These are phyloP conservation scores for Taphrina wiesneri DNA, from an alignment of 1,139 yeast species.

Conservation along the genomic window DNA sequence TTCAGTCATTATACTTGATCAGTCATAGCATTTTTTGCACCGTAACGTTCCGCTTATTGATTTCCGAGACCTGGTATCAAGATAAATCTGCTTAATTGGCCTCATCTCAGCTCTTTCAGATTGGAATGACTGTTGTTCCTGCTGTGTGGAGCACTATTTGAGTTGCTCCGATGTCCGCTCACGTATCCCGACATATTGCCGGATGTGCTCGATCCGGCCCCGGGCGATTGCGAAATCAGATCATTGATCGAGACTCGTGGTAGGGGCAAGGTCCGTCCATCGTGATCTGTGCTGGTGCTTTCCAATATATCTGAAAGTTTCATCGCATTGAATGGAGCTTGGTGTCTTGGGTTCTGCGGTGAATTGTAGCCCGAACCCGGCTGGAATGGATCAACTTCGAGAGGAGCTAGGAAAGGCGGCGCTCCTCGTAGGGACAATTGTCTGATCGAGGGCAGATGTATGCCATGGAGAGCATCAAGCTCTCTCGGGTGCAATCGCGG, in stretches of 20 bases:
- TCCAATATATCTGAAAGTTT: constrained; percentile 24
- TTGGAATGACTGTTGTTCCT: constrained; percentile 15
- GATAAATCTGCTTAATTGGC: too few species aligned
- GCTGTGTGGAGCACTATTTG: constrained; percentile 11
- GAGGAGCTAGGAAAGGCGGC: constrained; percentile 47
- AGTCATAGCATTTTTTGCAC: background rate
- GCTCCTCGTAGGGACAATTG: constrained; percentile 46
- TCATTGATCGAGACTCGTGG: constrained; percentile 30
- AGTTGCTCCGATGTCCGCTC: constrained; percentile 2
- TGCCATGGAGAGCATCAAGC: constrained; percentile 42
- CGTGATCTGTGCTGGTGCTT: constrained; percentile 21
- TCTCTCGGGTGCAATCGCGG: constrained; percentile 53
- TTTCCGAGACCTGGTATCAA: too few species aligned
- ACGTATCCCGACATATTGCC: background rate
- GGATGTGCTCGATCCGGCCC: background rate
- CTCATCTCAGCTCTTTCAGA: constrained; percentile 4
- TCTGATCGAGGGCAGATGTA: constrained; percentile 49
- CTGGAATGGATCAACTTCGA: constrained; percentile 42
- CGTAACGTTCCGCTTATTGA: too few species aligned
- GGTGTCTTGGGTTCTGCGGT: constrained; percentile 25
- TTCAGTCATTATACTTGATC: background rate
- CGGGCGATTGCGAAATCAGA: constrained; percentile 11
- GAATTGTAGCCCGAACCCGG: constrained; percentile 30
- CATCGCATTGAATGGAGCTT: constrained; percentile 26
- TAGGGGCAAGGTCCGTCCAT: constrained; percentile 26